A percentile compares a stretch with the other conserved stretches of the same genome.
phyloP scores from a whole-genome alignment of 179 eudicot genomes.

The Sideroxylon spinosum region DNA sequence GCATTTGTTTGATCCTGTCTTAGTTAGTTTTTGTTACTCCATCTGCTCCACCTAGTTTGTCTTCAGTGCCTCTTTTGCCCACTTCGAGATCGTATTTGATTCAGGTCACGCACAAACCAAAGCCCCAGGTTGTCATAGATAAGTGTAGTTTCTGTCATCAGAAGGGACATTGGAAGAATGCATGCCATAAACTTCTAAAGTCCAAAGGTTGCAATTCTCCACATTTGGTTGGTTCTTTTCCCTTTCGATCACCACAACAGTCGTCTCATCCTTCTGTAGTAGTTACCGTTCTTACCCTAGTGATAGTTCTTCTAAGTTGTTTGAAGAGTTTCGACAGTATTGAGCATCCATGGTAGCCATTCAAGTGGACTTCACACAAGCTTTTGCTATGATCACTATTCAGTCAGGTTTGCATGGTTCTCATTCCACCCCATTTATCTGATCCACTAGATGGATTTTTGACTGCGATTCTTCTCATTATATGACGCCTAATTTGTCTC shows the following conservation, averaged over 20 bases:
- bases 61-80: background rate
- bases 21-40: too few species aligned
- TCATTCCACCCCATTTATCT: background rate
- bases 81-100: background rate
- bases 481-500: background rate
- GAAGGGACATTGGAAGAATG: background rate
- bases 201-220: too few species aligned
- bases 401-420: background rate
- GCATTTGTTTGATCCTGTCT: too few species aligned
- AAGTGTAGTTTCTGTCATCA: background rate
- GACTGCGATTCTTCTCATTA: background rate
- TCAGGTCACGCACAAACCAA: background rate
- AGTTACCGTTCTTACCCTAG: background rate
- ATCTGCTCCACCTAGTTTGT: too few species aligned
- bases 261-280: background rate
- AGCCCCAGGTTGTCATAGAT: background rate
- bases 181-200: background rate
- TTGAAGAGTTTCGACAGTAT: background rate
- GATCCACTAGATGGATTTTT: background rate
- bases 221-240: background rate
- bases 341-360: too few species aligned
- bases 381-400: background rate
- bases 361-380: background rate
- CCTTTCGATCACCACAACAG: background rate
- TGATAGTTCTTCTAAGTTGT: background rate